Evolutionary conservation across 2,329 filamentous ascomycete species (phyloP).

Genomic region (Paramyrothecium sp.): DNA sequence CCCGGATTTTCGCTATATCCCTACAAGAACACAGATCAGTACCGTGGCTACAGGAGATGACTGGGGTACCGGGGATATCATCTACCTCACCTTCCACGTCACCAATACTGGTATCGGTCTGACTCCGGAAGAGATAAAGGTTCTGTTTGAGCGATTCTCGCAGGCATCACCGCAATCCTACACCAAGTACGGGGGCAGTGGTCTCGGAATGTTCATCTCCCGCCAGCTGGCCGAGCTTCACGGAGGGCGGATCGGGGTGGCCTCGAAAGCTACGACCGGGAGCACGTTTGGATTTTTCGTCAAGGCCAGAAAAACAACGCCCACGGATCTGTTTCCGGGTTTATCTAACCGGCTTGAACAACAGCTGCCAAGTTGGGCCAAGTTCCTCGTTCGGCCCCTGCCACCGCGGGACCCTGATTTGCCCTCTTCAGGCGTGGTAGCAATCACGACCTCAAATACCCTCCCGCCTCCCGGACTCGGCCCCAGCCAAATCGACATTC

Average conservation of each 20-base stretch:
- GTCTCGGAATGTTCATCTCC: conserved; percentile 63
- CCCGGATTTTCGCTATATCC: conserved; percentile 8
- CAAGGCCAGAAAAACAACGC: conserved; percentile 45
- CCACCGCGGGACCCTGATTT: neutral
- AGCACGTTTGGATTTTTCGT: conserved; percentile 65
- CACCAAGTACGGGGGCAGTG: conserved; percentile 62
- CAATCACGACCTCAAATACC: neutral
- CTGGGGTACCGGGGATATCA: conserved; percentile 27
- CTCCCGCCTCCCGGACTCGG: neutral
- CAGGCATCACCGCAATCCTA: conserved; percentile 52
- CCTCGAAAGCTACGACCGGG: conserved; percentile 54
- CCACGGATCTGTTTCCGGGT: conserved; percentile 12
- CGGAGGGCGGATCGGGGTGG: conserved; percentile 63
- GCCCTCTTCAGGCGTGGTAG: neutral
- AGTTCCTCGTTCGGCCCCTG: no score
- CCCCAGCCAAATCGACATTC: conserved; percentile 43
- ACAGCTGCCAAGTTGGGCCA: no score
- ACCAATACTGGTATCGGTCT: conserved; percentile 66
- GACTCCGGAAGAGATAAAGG: conserved; percentile 59
- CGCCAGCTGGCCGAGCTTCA: conserved; percentile 62
- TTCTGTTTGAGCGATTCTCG: conserved; percentile 66
- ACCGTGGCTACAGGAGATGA: conserved; percentile 18
- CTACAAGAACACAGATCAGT: conserved; percentile 3
- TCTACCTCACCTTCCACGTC: conserved; percentile 50
- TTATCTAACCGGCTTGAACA: neutral